Conservation (phyloP, 768 basidiomycete genomes). For the Clitopilus passeckerianus region DNA sequence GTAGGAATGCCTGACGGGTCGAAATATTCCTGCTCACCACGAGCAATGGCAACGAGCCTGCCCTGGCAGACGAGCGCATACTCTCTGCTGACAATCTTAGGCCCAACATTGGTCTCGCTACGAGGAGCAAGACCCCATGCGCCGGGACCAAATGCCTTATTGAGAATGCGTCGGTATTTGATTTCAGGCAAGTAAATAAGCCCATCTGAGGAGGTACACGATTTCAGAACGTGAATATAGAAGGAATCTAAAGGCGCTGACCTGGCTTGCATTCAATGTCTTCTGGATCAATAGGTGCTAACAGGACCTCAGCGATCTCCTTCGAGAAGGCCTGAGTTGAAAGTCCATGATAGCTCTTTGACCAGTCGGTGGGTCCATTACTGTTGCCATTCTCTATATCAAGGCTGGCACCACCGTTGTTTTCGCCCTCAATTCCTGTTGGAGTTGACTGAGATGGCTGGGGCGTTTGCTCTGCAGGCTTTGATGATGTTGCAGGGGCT, state of each 20-base stretch:
- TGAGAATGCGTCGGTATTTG: constrained; percentile 88
- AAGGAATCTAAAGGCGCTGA: constrained; percentile 24
- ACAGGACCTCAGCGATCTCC: constrained; percentile 66
- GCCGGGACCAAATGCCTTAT: constrained; percentile 93
- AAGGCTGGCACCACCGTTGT: neutral
- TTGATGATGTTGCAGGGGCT: no score
- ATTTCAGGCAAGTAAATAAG: constrained; percentile 95
- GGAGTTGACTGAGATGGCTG: neutral
- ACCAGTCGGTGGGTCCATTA: constrained; percentile 69
- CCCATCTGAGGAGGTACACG: constrained; percentile 54
- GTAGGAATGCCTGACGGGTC: constrained; percentile 88
- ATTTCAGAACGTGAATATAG: neutral
- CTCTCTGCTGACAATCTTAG: constrained; percentile 85
- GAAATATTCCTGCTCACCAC: constrained; percentile 97
- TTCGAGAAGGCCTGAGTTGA: constrained; percentile 71
- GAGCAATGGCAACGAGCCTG: constrained; percentile 82
- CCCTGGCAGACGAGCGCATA: constrained; percentile 94
- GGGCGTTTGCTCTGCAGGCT: no score
- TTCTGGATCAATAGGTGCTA: constrained; percentile 66
- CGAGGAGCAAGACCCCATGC: constrained; percentile 96
- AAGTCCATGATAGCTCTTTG: constrained; percentile 79
- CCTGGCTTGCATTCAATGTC: constrained; percentile 97
- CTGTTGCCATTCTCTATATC: neutral
- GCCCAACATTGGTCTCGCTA: constrained; percentile 85
- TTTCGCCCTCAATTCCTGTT: neutral